Percentiles rank a stretch among this genome's conserved stretches.
These are phyloP conservation scores for Penicillium lagena DNA, from an alignment of 495 filamentous ascomycete species.

Conservation along the genomic window DNA sequence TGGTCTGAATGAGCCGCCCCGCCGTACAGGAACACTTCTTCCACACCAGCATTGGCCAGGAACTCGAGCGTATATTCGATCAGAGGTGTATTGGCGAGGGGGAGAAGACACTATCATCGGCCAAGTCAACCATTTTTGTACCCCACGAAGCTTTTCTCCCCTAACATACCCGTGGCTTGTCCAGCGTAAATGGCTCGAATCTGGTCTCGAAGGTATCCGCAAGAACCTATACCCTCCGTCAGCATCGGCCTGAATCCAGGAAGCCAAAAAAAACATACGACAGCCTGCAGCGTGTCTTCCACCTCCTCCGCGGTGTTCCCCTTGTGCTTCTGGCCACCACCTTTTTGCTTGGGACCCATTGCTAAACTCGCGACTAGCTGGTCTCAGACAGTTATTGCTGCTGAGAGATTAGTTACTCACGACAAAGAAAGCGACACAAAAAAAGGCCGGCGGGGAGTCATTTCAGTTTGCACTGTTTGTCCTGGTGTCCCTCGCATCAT, in stretches of 20 bases:
- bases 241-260: slow-evolving; percentile 4
- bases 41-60: slow-evolving; percentile 85
- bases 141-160: no score
- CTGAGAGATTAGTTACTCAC: background rate
- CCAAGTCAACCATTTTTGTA: no score
- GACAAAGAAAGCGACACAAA: slow-evolving; percentile 27
- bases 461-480: slow-evolving; percentile 31
- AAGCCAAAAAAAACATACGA: slow-evolving; percentile 49
- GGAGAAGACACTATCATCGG: slow-evolving; percentile 71
- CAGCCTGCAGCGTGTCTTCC: slow-evolving; percentile 85
- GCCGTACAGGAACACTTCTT: slow-evolving; percentile 88
- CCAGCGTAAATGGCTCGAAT: slow-evolving; percentile 83
- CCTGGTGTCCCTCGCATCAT: background rate
- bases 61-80: slow-evolving; percentile 98
- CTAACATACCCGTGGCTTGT: slow-evolving; percentile 72
- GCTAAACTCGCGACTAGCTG: slow-evolving; percentile 3
- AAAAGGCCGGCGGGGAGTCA: slow-evolving; percentile 25
- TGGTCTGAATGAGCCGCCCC: slow-evolving; percentile 83
- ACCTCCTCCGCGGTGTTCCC: slow-evolving; percentile 54
- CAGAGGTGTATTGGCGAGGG: slow-evolving; percentile 85
- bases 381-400: background rate
- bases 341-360: slow-evolving; percentile 54
- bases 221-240: slow-evolving; percentile 49
- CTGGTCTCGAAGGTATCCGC: slow-evolving; percentile 90
- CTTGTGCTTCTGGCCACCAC: slow-evolving; percentile 56